Percentiles rank a stretch among this genome's conserved stretches.
Evolutionary conservation across 1,139 yeast genomes (phyloP).

Genomic region (Eremothecium sinecaudum): DNA sequence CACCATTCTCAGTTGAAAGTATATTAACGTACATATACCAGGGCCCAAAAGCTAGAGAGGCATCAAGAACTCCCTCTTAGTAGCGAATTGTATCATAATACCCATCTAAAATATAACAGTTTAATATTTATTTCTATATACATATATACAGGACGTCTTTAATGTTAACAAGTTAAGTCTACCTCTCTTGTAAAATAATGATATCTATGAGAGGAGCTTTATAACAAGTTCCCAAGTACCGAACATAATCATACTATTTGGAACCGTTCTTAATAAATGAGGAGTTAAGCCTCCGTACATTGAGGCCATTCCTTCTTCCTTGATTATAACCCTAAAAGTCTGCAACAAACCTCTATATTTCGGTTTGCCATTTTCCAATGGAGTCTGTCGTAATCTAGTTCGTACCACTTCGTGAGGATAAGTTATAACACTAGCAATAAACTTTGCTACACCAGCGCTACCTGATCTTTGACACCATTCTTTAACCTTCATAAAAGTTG

Average conservation of each 20-base stretch:
- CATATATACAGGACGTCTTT: too few species aligned
- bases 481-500: conserved; percentile 55
- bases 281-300: conserved; percentile 98
- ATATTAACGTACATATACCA: conserved; percentile 36
- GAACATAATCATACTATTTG: conserved; percentile 96
- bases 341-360: conserved; percentile 87
- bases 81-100: conserved; percentile 4
- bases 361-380: conserved; percentile 65
- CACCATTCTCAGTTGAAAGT: conserved; percentile 29
- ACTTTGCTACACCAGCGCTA: conserved; percentile 94
- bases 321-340: conserved; percentile 70
- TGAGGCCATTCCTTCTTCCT: conserved; percentile 85
- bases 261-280: conserved; percentile 91
- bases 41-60: too few species aligned
- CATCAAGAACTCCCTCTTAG: too few species aligned
- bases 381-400: conserved; percentile 93
- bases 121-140: not conserved
- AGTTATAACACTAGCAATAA: conserved; percentile 83
- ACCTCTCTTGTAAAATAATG: not conserved
- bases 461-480: conserved; percentile 98
- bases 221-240: conserved; percentile 98
- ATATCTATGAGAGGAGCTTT: conserved; percentile 43
- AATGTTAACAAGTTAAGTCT: too few species aligned
- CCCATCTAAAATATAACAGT: conserved; percentile 7
- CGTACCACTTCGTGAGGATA: conserved; percentile 97